Conservation (phyloP, 2,329 filamentous ascomycete genomes). For the Corinectria fuckeliana region DNA sequence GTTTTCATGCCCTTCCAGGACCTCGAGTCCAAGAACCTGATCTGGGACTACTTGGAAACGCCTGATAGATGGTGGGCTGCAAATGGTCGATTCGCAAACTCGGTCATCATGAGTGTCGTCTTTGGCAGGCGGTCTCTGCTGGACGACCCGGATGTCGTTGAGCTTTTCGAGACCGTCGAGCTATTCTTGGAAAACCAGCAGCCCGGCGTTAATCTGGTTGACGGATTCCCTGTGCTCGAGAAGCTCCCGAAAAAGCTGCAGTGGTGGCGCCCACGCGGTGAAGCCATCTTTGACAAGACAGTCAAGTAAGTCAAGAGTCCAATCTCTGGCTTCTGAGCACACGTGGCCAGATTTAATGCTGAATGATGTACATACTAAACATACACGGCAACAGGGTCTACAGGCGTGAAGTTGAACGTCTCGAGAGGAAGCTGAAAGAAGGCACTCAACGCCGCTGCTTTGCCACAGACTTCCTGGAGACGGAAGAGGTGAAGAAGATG, state of each 20-base stretch:
- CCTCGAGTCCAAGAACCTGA: slow-evolving; percentile 14
- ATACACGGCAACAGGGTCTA: neutral
- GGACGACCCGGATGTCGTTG: slow-evolving; percentile 6
- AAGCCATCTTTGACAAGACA: neutral
- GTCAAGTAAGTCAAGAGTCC: neutral
- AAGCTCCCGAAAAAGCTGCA: slow-evolving; percentile 1
- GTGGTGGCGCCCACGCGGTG: slow-evolving; percentile 5
- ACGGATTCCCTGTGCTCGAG: neutral
- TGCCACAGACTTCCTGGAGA: slow-evolving; percentile 1
- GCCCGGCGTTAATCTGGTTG: neutral
- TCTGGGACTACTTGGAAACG: slow-evolving; percentile 2
- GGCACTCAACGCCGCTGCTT: neutral
- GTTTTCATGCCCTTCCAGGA: slow-evolving; percentile 14
- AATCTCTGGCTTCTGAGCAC: neutral
- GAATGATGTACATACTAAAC: too few species aligned
- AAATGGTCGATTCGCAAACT: slow-evolving; percentile 8
- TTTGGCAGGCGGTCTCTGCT: slow-evolving; percentile 9
- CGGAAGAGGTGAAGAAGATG: neutral
- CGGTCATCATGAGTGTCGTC: slow-evolving; percentile 18
- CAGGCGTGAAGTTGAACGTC: neutral
- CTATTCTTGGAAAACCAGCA: neutral
- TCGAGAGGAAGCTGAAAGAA: neutral
- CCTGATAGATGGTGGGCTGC: slow-evolving; percentile 10
- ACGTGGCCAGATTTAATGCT: neutral
- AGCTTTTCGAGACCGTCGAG: neutral